phyloP scores from a whole-genome alignment of 805 yeast species.

The Debaryomyces tyrocola region DNA sequence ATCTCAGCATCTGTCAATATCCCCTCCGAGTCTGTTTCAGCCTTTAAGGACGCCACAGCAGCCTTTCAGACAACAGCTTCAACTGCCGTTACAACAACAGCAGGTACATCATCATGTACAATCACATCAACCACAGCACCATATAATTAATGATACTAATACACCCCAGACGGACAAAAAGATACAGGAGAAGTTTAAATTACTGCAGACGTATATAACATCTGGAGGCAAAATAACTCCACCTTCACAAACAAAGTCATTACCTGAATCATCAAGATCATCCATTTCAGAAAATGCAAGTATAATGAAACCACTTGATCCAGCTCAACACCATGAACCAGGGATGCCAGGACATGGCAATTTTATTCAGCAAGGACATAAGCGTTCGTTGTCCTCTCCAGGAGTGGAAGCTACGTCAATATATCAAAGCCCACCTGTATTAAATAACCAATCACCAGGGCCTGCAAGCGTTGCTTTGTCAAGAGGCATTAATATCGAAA shows the following conservation, averaged over 20 bases:
- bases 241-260: neutral
- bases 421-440: slow-evolving; percentile 2
- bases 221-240: neutral
- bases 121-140: neutral
- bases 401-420: neutral
- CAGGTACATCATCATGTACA: neutral
- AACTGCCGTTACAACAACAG: neutral
- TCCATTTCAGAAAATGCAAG: neutral
- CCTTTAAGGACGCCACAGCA: neutral
- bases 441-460: slow-evolving; percentile 34
- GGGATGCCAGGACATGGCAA: slow-evolving; percentile 17
- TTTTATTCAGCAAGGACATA: slow-evolving; percentile 1
- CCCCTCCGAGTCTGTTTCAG: neutral
- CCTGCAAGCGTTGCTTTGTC: slow-evolving; percentile 46
- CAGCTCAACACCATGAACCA: neutral
- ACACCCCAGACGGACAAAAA: neutral
- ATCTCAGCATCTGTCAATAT: slow-evolving; percentile 1
- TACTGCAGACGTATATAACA: neutral
- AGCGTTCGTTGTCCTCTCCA: neutral
- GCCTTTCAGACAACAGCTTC: neutral
- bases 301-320: neutral
- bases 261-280: slow-evolving; percentile 1
- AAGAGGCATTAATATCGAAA: slow-evolving; percentile 35
- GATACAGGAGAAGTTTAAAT: neutral
- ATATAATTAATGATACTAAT: neutral